Conservation (phyloP, 805 yeast genomes). For the Yamadazyma kitorensis region DNA sequence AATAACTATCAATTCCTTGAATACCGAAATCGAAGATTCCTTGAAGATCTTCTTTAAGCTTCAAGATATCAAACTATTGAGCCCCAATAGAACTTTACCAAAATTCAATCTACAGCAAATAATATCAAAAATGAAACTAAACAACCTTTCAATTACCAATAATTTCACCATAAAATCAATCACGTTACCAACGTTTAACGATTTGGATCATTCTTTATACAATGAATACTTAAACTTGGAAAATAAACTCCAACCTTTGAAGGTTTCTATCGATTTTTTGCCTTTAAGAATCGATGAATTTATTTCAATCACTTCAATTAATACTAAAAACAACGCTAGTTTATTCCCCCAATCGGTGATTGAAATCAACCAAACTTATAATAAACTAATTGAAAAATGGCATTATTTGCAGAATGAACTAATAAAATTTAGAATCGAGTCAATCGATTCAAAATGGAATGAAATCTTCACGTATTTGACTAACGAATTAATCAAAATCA, state of each 20-base stretch:
- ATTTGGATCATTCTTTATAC: conserved; percentile 32
- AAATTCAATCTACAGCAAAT: conserved; percentile 18
- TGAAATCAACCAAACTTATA: conserved; percentile 36
- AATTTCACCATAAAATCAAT: conserved; percentile 17
- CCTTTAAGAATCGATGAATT: conserved; percentile 50
- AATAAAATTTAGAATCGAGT: conserved; percentile 38
- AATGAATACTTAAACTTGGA: conserved; percentile 41
- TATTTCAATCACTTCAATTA: conserved; percentile 17
- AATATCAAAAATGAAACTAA: conserved; percentile 21
- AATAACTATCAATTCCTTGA: conserved; percentile 21
- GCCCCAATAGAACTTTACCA: conserved; percentile 16
- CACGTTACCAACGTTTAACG: conserved; percentile 30
- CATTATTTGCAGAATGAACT: conserved; percentile 40
- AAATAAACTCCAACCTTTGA: conserved; percentile 46
- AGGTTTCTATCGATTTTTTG: conserved; percentile 49
- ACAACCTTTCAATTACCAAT: conserved; percentile 15
- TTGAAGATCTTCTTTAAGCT: conserved; percentile 14
- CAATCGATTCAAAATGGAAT: conserved; percentile 56
- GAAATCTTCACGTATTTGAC: conserved; percentile 49
- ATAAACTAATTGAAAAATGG: conserved; percentile 38
- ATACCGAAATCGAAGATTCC: conserved; percentile 25
- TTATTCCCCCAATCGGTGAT: conserved; percentile 28
- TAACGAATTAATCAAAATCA: conserved; percentile 29
- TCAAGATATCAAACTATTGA: conserved; percentile 17
- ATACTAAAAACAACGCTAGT: background rate